Evolutionary conservation across 2,329 filamentous ascomycete species (phyloP).

Genomic region (Scedosporium minutisporum): DNA sequence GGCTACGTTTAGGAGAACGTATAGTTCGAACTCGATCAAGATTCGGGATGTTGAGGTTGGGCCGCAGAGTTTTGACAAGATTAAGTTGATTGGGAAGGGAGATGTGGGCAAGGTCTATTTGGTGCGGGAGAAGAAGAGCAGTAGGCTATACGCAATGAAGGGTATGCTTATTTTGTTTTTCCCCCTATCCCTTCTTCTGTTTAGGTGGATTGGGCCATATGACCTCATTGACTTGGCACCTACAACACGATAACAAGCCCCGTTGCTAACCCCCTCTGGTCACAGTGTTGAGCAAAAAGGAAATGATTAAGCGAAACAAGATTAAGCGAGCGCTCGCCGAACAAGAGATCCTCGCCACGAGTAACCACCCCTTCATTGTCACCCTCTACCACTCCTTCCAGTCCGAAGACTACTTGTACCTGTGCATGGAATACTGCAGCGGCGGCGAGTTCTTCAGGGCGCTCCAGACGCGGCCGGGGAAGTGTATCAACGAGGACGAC

Average conservation of each 20-base stretch:
- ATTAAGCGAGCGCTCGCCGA: constrained; percentile 97
- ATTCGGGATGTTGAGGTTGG: constrained; percentile 94
- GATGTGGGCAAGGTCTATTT: constrained; percentile 98
- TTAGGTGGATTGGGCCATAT: too few species aligned
- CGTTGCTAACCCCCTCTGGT: constrained; percentile 23
- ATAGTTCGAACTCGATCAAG: constrained; percentile 99
- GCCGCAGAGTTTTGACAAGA: constrained; percentile 95
- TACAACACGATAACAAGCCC: background rate
- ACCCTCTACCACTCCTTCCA: constrained; percentile 98
- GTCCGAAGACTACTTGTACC: constrained; percentile 93
- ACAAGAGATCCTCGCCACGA: constrained; percentile 95
- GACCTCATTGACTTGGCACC: too few species aligned
- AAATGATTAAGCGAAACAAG: constrained; percentile 99
- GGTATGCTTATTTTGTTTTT: constrained; percentile 42
- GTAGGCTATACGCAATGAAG: constrained; percentile 95
- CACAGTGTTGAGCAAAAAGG: constrained; percentile 93
- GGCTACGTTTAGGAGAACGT: constrained; percentile 81
- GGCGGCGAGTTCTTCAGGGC: constrained; percentile 97
- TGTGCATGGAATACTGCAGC: constrained; percentile 99
- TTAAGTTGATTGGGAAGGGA: constrained; percentile 97
- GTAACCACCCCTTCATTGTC: constrained; percentile 98
- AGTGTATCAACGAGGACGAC: constrained; percentile 94
- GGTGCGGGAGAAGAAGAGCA: constrained; percentile 95
- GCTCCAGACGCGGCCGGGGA: constrained; percentile 89
- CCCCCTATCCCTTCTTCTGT: background rate